Percentiles rank a stretch among this genome's conserved stretches.
Evolutionary conservation across 768 basidiomycete species (phyloP).

Genomic region (Collybia sp.): DNA sequence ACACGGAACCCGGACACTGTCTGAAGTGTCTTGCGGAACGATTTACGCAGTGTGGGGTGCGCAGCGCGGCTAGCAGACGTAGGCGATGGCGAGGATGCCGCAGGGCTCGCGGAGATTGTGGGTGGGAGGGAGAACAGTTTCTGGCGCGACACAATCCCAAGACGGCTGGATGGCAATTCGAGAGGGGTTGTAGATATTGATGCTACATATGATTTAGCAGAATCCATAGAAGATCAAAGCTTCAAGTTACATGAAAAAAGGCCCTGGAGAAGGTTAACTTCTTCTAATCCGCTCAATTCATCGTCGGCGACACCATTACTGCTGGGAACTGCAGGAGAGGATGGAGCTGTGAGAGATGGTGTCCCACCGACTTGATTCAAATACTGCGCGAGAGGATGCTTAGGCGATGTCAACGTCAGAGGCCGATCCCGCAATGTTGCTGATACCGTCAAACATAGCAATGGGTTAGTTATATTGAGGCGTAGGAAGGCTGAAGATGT

Average conservation of each 20-base stretch:
- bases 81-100: constrained; percentile 43
- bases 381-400: constrained; percentile 39
- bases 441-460: constrained; percentile 81
- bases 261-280: constrained; percentile 51
- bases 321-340: constrained; percentile 25
- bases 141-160: constrained; percentile 64
- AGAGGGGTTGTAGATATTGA: constrained; percentile 12
- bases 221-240: neutral
- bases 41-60: constrained; percentile 75
- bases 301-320: constrained; percentile 32
- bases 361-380: constrained; percentile 31
- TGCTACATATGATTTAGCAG: constrained; percentile 42
- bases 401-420: constrained; percentile 35
- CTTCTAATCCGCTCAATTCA: constrained; percentile 48
- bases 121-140: constrained; percentile 62
- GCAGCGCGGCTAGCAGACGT: constrained; percentile 42
- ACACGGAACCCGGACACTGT: constrained; percentile 84
- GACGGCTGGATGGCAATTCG: constrained; percentile 64
- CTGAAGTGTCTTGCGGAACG: constrained; percentile 73
- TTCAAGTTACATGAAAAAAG: constrained; percentile 50
- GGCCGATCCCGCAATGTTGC: constrained; percentile 85
- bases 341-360: constrained; percentile 25
- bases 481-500: constrained; percentile 61
- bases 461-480: constrained; percentile 63
- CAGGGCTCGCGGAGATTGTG: constrained; percentile 35